phyloP scores from a whole-genome alignment of 805 yeast genomes.

The Lachancea fermentati region DNA sequence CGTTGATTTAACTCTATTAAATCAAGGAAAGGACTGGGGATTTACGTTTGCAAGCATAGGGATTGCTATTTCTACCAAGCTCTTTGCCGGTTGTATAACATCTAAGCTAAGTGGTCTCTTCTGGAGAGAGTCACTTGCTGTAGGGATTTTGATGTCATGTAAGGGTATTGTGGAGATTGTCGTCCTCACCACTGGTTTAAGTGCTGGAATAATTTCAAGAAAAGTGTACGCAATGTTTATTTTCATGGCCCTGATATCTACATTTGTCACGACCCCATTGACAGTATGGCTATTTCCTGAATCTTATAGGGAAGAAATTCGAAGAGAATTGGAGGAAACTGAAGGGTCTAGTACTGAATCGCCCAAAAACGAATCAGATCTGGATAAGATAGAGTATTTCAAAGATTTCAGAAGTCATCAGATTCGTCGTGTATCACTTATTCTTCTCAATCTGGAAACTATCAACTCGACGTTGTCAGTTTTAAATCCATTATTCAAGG shows the following conservation, averaged over 20 bases:
- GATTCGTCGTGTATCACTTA: slow-evolving; percentile 4
- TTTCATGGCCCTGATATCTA: slow-evolving; percentile 74
- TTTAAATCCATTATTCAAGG: slow-evolving; percentile 21
- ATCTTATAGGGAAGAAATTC: slow-evolving; percentile 48
- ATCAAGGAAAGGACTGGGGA: slow-evolving; percentile 71
- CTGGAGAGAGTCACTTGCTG: slow-evolving; percentile 71
- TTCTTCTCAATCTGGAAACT: slow-evolving; percentile 6
- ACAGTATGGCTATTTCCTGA: slow-evolving; percentile 58
- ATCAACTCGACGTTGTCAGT: slow-evolving; percentile 5
- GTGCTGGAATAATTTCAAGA: slow-evolving; percentile 59
- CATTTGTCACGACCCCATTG: slow-evolving; percentile 76
- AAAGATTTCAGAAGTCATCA: background rate
- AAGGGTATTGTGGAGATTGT: slow-evolving; percentile 85
- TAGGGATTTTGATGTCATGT: slow-evolving; percentile 81
- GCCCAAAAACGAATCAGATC: background rate
- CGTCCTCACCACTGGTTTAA: slow-evolving; percentile 67
- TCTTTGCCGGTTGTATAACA: slow-evolving; percentile 60
- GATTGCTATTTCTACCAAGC: slow-evolving; percentile 64
- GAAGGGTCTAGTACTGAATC: slow-evolving; percentile 21
- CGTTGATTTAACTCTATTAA: slow-evolving; percentile 58
- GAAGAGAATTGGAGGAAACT: slow-evolving; percentile 28
- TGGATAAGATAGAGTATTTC: background rate
- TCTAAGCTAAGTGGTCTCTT: slow-evolving; percentile 56
- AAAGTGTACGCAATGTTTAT: slow-evolving; percentile 75
- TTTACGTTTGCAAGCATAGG: slow-evolving; percentile 61